Evolutionary conservation across 176 grass and related monocot genomes (phyloP).

Genomic region (Aegilops sharonensis): DNA sequence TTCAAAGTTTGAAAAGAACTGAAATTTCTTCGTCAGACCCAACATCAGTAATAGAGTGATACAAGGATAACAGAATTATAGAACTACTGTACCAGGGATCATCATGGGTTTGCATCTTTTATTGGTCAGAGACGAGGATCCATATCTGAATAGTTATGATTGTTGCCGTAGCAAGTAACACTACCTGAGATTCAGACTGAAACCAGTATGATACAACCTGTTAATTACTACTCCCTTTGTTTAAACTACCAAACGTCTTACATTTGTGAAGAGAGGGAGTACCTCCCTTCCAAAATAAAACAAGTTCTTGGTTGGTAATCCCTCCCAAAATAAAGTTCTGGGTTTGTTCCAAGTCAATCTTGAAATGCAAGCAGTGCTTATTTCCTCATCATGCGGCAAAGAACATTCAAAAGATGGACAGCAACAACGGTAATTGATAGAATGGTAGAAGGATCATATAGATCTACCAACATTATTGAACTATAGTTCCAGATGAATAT

Average conservation of each 20-base stretch:
- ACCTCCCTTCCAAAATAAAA: too few relatives aligned
- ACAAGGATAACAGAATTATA: not conserved
- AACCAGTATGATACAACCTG: too few relatives aligned
- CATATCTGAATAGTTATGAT: not conserved
- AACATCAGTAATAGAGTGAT: too few relatives aligned
- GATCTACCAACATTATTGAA: conserved; percentile 44
- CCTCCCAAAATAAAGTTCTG: too few relatives aligned
- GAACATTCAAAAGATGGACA: not conserved
- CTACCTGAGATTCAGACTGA: not conserved
- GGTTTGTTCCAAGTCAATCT: not conserved
- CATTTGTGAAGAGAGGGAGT: too few relatives aligned
- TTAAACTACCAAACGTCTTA: too few relatives aligned
- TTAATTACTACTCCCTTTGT: too few relatives aligned
- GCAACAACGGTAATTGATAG: not conserved
- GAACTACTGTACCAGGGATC: not conserved
- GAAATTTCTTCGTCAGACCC: not conserved
- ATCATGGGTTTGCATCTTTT: not conserved
- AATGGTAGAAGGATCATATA: conserved; percentile 13
- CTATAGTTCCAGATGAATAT: conserved; percentile 44
- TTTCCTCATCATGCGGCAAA: not conserved
- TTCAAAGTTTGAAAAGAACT: too few relatives aligned
- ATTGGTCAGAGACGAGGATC: not conserved
- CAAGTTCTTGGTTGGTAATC: too few relatives aligned
- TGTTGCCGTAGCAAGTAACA: not conserved
- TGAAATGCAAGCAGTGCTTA: not conserved